These are phyloP conservation scores for Phaffomyces opuntiae DNA, from an alignment of 805 yeast species.

Conservation along the genomic window DNA sequence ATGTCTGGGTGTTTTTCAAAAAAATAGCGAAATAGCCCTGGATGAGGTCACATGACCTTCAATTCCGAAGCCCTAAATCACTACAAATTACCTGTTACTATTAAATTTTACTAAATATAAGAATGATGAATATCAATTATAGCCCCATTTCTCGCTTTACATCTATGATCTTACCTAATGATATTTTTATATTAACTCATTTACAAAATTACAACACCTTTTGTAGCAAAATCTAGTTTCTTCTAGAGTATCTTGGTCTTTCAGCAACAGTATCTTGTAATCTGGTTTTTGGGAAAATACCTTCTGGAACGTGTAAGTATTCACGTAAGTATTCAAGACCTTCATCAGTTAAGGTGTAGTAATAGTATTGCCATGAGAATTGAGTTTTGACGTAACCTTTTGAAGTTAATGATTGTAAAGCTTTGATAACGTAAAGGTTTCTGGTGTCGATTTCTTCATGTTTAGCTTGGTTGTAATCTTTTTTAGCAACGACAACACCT, in stretches of 20 bases:
- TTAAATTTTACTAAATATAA: too few relatives aligned
- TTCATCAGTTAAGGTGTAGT: constrained; percentile 99
- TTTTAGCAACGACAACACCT: constrained; percentile 99
- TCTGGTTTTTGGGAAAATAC: constrained; percentile 97
- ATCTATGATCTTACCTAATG: constrained; percentile 4
- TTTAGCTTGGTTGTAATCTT: constrained; percentile 95
- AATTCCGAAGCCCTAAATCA: too few relatives aligned
- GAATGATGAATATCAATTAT: too few relatives aligned
- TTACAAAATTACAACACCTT: constrained; percentile 15
- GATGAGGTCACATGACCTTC: not conserved
- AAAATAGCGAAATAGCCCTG: not conserved
- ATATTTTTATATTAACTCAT: constrained; percentile 17
- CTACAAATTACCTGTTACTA: too few relatives aligned
- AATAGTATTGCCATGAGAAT: constrained; percentile 99
- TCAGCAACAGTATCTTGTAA: constrained; percentile 90
- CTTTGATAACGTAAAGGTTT: constrained; percentile 97
- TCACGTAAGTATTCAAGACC: constrained; percentile 98
- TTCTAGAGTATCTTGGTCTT: constrained; percentile 50
- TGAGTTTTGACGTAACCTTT: constrained; percentile 99
- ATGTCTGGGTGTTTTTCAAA: constrained; percentile 4
- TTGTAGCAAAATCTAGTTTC: constrained; percentile 18
- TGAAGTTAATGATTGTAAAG: constrained; percentile 97
- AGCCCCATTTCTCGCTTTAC: too few relatives aligned
- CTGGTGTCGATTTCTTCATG: constrained; percentile 98
- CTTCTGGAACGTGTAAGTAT: constrained; percentile 97